Base-by-base conservation (phyloP, 2,329 filamentous ascomycete species). In the Fonsecaea pedrosoi region DNA sequence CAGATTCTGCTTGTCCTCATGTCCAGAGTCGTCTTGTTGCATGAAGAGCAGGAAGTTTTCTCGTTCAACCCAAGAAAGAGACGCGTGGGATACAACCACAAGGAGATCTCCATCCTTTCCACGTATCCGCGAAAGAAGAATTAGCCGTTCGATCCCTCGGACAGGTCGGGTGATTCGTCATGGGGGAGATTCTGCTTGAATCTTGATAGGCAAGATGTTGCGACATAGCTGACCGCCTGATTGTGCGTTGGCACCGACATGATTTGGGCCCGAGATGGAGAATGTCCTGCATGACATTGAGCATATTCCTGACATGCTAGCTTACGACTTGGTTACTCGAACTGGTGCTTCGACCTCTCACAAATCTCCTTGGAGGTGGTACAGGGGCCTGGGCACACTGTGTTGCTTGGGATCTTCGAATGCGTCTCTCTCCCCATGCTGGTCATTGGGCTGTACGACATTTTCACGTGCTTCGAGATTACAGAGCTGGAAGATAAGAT, bases 71-170 rank as follows among this genome's bases (percentile, higher is more conserved):
- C 15, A 42, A 42, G 15, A 42, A 42, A n/a, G 15, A n/a, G 15
- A 6, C 18, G 13, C 13, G n/a, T n/a, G 40, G 38, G 21, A 32
- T 42, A 34, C 25, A 25, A 15, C 13, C 59, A 21, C 25, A 25
- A 25, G 45, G 40, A 45, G 53, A 54, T 15, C 30, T 61, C 12
- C n/a, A 54, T n/a, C 50, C 21, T 32, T 34, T 21, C 21, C 59
- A 34, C 18, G 30, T 61, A 61, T 62, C 34, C 60, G 35, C 60
- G 25, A 25, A 25, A 35, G 21, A 62, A 21, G 37, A 37, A 48
- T 37, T 37, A 21, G 53, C 53, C 37, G 60, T 53, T 42, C 48
- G 53, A 56, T 56, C 60, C 60, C 56, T 37, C 60, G 35, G 18
- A 32, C 35, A 38, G n/a, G 13, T 56, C 50, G 48, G 60, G 50